Base-by-base conservation (phyloP, 2,329 filamentous ascomycete species). In the Herpotrichia juniperi region DNA sequence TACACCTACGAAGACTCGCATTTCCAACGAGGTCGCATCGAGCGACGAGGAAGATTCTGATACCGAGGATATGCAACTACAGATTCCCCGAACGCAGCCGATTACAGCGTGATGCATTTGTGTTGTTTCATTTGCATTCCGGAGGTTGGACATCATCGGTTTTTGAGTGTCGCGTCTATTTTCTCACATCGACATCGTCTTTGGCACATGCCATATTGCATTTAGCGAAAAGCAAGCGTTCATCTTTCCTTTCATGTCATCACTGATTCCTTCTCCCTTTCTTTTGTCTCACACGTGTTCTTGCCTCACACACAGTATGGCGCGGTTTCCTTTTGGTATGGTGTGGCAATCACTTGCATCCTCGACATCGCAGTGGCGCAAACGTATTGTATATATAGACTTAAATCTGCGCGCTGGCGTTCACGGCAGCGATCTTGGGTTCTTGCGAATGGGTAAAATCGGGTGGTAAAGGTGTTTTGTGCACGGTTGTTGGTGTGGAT, bases 81-180 rank as follows among this genome's bases (percentile, higher is more conserved):
- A 45, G 21, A 35, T 42, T 37, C 53, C 53, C 12, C 55, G 49
- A 25, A 44, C 58, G 1, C 58, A 59, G 46, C 40, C 51, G 9
- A 57, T 61, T 8, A 52, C 59, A 40, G 60, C 58, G 22, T 66
- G 58, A 45, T 42, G 5, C n/a, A 31, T 46, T 49, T 34, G 47
- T 45, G 47, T 53, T 43, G 45, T 47, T 35, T 42, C 56, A 45
- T 46, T 46, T 58, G 47, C 52, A 34, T 58, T 51, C 39, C 57
- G 54, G 51, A 49, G n/a, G 52, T 30, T 43, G 14, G 24, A 24
- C 14, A 28, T 21, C 4, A 19, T n/a, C 5, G n/a, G 3, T n/a
- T 11, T 17, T 43, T n/a, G 10, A 7, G 26, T 25, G 24, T 47
- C 50, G 48, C 45, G 44, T 47, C 46, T 56, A 49, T 55, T 42